These are phyloP conservation scores for Delitschia confertaspora DNA, from an alignment of 495 filamentous ascomycete genomes.

Conservation along the genomic window DNA sequence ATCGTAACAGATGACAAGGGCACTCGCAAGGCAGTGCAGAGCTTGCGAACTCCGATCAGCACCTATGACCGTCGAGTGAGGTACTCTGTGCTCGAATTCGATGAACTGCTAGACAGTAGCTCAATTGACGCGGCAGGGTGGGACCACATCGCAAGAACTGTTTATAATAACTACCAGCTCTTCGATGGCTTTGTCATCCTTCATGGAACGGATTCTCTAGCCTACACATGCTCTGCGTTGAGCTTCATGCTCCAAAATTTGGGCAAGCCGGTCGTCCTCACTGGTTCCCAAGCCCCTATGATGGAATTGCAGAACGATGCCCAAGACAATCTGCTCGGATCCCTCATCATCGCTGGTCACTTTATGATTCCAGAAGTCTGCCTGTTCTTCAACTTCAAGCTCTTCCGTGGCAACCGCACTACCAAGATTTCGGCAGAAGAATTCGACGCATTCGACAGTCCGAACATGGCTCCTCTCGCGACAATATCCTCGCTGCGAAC, in stretches of 20 bases:
- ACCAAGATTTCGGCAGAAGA: constrained; percentile 84
- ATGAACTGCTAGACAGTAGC: constrained; percentile 78
- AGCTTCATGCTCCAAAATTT: constrained; percentile 92
- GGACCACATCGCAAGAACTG: constrained; percentile 67
- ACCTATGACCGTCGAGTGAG: constrained; percentile 74
- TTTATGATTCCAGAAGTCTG: constrained; percentile 96
- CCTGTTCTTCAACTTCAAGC: constrained; percentile 86
- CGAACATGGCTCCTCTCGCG: constrained; percentile 74
- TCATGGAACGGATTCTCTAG: constrained; percentile 91
- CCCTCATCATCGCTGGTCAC: constrained; percentile 87
- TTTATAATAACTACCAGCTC: constrained; percentile 70
- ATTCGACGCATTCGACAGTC: constrained; percentile 79
- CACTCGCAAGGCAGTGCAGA: constrained; percentile 42
- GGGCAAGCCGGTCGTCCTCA: constrained; percentile 85
- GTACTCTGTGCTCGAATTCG: constrained; percentile 81
- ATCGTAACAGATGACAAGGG: constrained; percentile 44
- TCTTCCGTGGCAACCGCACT: constrained; percentile 84
- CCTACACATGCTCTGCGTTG: constrained; percentile 84
- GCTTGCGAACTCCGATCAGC: constrained; percentile 70
- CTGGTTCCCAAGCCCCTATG: constrained; percentile 88
- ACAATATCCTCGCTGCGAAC: constrained; percentile 71
- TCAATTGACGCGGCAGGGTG: constrained; percentile 87
- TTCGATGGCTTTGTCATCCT: constrained; percentile 94
- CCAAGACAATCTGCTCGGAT: constrained; percentile 88
- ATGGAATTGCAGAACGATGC: constrained; percentile 88